Conservation (phyloP, 2,329 filamentous ascomycete genomes). For the Fusarium sp. region DNA sequence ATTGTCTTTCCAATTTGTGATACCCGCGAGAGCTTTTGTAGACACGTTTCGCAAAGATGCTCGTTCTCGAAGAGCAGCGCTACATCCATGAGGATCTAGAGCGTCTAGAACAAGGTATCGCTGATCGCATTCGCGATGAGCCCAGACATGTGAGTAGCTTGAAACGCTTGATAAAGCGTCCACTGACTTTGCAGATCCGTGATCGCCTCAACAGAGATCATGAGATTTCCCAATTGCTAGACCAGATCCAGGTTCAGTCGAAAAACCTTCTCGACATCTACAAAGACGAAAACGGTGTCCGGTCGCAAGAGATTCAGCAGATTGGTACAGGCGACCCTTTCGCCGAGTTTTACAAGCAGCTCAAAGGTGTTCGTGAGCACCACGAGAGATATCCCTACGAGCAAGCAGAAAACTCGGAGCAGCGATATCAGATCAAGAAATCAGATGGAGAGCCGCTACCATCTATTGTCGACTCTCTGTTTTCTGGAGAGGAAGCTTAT, state of each 20-base stretch:
- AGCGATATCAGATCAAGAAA: conserved; percentile 81
- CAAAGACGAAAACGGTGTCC: conserved; percentile 77
- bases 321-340: conserved; percentile 88
- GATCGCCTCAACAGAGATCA: conserved; percentile 92
- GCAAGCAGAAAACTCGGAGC: conserved; percentile 93
- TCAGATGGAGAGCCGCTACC: conserved; percentile 71
- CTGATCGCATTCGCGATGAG: conserved; percentile 88
- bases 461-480: conserved; percentile 86
- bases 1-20: background rate
- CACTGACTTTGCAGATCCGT: conserved; percentile 71
- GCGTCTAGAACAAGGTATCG: conserved; percentile 91
- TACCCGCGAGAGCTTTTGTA: background rate
- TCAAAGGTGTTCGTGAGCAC: conserved; percentile 84
- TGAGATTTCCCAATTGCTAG: conserved; percentile 86
- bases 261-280: conserved; percentile 84
- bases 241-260: conserved; percentile 89
- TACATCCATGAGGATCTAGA: conserved; percentile 97
- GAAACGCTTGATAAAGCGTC: background rate
- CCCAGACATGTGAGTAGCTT: conserved; percentile 78
- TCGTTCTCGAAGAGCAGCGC: conserved; percentile 92
- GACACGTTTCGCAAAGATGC: conserved; percentile 60
- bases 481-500: conserved; percentile 94
- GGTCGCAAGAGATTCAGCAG: conserved; percentile 82
- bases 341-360: conserved; percentile 89
- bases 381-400: conserved; percentile 94